Evolutionary conservation across 108 stramenopile species (phyloP), one percentile per base, ranked within the genome.

Genomic region (Cylindrotheca fusiformis): DNA sequence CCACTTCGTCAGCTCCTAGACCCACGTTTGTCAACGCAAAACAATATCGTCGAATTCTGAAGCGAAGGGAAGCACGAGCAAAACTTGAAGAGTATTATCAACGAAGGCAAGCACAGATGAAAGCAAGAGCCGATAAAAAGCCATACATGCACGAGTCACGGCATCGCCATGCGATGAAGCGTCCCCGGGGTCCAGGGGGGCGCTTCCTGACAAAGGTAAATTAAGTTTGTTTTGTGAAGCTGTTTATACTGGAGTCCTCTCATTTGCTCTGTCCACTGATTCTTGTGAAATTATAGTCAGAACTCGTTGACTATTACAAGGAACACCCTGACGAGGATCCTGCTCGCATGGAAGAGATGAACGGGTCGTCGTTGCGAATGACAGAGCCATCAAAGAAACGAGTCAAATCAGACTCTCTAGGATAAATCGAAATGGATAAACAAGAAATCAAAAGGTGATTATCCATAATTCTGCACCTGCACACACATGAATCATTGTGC

Each of bases 21-120:
- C 87, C 87, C 10, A 87, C 85, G 8, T 90, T 80, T 71, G 91
- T 93, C 24, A 93, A 93, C 63, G 86, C 91, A 49, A 93, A 90
- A 65, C 91, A 93, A 41, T 93, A 88, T 65, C 68, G 74, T 18
- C 74, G 87, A 17, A 93, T 93, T 49, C 61, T 93, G 44, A 93
- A 93, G 58, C 67, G 91, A 8, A 65, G 91, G 20, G 85, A 89
- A 66, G 91, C 85, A 8, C 81, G 91, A 47, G 79, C 81, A 8
- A 83, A 76, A 48, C 60, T 93, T 32, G 91, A 88, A 52, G 84
- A 85, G 51, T 82, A 77, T 49, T 73, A 73, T 52, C 28, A 48
- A 54, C 55, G 61, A 47, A 62, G 64, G 21, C 52, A 56, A 41
- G 78, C 68, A 27, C 29, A 69, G 58, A 30, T 60, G 53, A 29